Percentiles rank a stretch among this genome's conserved stretches.
phyloP scores from a whole-genome alignment of 192 early-diverging fungal genomes.

The Coemansia sp. region DNA sequence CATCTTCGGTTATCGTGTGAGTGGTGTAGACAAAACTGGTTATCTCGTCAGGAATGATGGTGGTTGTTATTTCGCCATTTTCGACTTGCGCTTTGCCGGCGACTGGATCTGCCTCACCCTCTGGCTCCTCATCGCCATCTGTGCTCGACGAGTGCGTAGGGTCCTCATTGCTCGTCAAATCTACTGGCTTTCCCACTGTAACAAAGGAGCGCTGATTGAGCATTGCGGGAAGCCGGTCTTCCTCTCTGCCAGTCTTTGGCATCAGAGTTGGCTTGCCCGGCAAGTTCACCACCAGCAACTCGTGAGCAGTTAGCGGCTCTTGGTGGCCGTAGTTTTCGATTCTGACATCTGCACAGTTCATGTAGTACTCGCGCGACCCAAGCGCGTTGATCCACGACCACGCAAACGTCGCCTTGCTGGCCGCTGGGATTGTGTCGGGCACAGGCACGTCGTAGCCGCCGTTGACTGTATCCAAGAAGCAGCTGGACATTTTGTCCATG shows the following conservation, averaged over 20 bases:
- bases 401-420: constrained; percentile 59
- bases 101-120: constrained; percentile 24
- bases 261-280: constrained; percentile 34
- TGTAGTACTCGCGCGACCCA: constrained; percentile 68
- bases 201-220: constrained; percentile 48
- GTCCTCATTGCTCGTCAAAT: constrained; percentile 20
- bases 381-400: constrained; percentile 71
- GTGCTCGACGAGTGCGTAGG: background rate
- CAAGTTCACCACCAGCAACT: constrained; percentile 54
- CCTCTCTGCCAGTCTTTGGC: constrained; percentile 43
- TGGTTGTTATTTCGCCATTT: constrained; percentile 1
- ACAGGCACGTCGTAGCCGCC: constrained; percentile 59
- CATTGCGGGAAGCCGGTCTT: constrained; percentile 36
- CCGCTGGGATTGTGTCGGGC: constrained; percentile 60
- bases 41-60: constrained; percentile 31
- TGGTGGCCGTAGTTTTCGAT: constrained; percentile 57
- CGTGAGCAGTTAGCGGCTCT: constrained; percentile 49
- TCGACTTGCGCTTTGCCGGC: constrained; percentile 21
- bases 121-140: constrained; percentile 6
- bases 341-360: constrained; percentile 68
- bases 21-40: constrained; percentile 46
- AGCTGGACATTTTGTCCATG: constrained; percentile 55
- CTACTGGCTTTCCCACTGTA: constrained; percentile 38
- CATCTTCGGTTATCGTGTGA: constrained; percentile 32
- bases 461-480: constrained; percentile 50